Evolutionary conservation across 805 yeast species (phyloP).

Genomic region (Priceomyces haplophilus): DNA sequence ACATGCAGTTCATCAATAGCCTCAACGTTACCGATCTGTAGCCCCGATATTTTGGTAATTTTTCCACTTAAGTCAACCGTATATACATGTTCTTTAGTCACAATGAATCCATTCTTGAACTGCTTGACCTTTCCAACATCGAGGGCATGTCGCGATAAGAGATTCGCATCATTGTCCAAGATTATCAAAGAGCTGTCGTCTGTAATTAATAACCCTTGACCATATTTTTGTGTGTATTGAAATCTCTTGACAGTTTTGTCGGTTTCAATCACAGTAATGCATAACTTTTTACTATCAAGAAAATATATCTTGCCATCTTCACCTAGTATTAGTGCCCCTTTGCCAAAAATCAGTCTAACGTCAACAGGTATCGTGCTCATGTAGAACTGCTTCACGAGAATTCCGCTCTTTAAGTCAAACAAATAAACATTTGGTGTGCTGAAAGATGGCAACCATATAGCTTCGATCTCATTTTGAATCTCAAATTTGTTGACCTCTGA

Average conservation of each 20-base stretch:
- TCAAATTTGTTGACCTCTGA: conserved; percentile 7
- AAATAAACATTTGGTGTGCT: conserved; percentile 9
- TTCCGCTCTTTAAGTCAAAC: conserved; percentile 12
- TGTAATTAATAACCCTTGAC: conserved; percentile 12
- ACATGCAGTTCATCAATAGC: not conserved
- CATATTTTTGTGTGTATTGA: conserved; percentile 9
- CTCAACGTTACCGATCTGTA: not conserved
- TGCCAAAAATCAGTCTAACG: conserved; percentile 11
- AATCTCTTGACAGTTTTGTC: conserved; percentile 2
- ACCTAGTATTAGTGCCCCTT: conserved; percentile 13
- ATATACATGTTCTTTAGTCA: conserved; percentile 11
- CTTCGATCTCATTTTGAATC: conserved; percentile 6
- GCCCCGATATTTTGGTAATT: not conserved
- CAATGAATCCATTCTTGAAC: conserved; percentile 10
- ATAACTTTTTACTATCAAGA: conserved; percentile 3
- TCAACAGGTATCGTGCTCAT: conserved; percentile 9
- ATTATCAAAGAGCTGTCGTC: conserved; percentile 7
- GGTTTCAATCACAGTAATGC: not conserved
- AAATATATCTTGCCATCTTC: conserved; percentile 11
- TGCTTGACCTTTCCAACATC: conserved; percentile 13
- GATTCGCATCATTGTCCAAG: conserved; percentile 7
- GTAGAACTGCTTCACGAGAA: conserved; percentile 7
- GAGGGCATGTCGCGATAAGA: not conserved
- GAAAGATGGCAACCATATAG: conserved; percentile 15
- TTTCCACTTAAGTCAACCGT: not conserved